Evolutionary conservation across 164 flowering plant species (phyloP).

Genomic region (Magnolia officinalis): DNA sequence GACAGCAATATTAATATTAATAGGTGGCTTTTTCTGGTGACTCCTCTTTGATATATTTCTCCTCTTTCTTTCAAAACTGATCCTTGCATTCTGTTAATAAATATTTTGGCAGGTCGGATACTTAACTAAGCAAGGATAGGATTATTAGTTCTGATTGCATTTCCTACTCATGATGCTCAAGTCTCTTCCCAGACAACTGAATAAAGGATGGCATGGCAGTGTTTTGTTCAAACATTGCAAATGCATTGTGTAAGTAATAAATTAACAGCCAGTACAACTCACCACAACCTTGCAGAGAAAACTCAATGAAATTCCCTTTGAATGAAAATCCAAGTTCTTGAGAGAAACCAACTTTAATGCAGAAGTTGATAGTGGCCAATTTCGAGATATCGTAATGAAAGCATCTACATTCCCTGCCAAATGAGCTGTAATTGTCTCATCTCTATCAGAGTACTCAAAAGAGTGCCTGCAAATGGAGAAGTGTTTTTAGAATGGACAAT

Average conservation of each 20-base stretch:
- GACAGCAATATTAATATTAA: too few species aligned
- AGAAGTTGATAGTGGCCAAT: slow-evolving; percentile 63
- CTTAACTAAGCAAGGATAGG: too few species aligned
- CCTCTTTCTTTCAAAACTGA: too few species aligned
- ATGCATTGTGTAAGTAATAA: neutral
- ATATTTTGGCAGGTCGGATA: too few species aligned
- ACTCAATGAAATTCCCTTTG: slow-evolving; percentile 47
- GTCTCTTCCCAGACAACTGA: too few species aligned
- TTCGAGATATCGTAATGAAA: slow-evolving; percentile 56
- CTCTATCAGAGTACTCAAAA: slow-evolving; percentile 63
- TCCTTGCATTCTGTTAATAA: too few species aligned
- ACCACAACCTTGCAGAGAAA: slow-evolving; percentile 75
- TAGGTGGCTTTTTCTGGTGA: too few species aligned
- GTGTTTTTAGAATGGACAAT: neutral
- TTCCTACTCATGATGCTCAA: too few species aligned
- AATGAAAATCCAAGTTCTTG: slow-evolving; percentile 44
- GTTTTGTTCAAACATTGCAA: neutral
- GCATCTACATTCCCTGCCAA: slow-evolving; percentile 65
- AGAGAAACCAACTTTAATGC: slow-evolving; percentile 63
- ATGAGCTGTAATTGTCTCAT: slow-evolving; percentile 60
- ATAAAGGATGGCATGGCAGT: neutral
- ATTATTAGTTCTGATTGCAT: too few species aligned
- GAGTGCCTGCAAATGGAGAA: slow-evolving; percentile 46
- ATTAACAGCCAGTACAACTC: slow-evolving; percentile 17
- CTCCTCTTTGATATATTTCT: too few species aligned